A percentile compares a stretch with the other conserved stretches of the same genome.
Evolutionary conservation across 2,329 filamentous ascomycete species (phyloP).

Genomic region (Xylariaceae sp.): DNA sequence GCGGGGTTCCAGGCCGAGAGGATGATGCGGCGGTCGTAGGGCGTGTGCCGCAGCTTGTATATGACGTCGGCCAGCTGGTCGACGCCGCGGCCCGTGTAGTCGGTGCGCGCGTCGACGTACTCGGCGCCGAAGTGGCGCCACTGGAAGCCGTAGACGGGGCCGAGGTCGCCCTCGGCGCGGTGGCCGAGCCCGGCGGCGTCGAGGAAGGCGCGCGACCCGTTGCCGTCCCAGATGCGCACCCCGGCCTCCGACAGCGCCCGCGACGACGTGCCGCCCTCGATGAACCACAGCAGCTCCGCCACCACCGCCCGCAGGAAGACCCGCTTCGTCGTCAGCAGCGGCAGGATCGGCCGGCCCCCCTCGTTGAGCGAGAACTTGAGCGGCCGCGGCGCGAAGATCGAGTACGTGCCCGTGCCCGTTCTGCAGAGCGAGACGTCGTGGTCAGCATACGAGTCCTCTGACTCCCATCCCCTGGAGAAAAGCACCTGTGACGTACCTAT

Average conservation of each 20-base stretch:
- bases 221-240: conserved; percentile 98
- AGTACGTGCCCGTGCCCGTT: conserved; percentile 88
- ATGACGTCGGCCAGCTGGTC: conserved; percentile 92
- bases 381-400: conserved; percentile 79
- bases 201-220: conserved; percentile 83
- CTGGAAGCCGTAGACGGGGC: conserved; percentile 96
- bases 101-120: conserved; percentile 69
- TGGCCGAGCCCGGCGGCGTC: conserved; percentile 76
- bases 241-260: conserved; percentile 67
- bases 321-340: conserved; percentile 93
- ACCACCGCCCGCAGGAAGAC: conserved; percentile 89
- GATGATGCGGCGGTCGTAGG: conserved; percentile 85
- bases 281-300: conserved; percentile 92
- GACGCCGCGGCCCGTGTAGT: conserved; percentile 83
- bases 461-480: not conserved
- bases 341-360: conserved; percentile 58
- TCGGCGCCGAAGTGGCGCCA: conserved; percentile 97
- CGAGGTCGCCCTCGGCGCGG: conserved; percentile 80
- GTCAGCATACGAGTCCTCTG: not conserved
- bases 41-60: conserved; percentile 71
- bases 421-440: conserved; percentile 31
- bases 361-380: conserved; percentile 76
- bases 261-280: conserved; percentile 76
- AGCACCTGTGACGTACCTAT: conserved; percentile 48
- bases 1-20: conserved; percentile 90